Percentiles rank a stretch among this genome's conserved stretches.
phyloP scores from a whole-genome alignment of 805 yeast species.

The Kluyveromyces starmeri region DNA sequence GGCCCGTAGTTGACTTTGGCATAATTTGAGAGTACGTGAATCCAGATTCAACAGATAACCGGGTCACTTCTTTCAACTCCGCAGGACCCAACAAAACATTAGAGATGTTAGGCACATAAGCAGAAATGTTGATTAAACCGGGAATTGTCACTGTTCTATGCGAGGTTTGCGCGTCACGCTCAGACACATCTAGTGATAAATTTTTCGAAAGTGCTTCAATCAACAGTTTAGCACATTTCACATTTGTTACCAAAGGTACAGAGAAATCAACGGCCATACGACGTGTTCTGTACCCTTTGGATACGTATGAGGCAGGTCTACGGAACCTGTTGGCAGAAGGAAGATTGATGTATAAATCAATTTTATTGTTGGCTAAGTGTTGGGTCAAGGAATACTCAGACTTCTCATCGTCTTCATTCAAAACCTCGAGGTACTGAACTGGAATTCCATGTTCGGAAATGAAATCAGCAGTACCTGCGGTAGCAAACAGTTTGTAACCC shows the following conservation, averaged over 20 bases:
- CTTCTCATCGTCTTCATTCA: constrained; percentile 71
- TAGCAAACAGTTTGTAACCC: constrained; percentile 89
- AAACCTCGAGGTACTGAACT: constrained; percentile 87
- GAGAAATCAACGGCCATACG: constrained; percentile 99
- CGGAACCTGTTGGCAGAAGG: constrained; percentile 97
- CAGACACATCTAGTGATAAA: constrained; percentile 53
- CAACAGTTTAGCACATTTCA: constrained; percentile 90
- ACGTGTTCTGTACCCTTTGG: constrained; percentile 95
- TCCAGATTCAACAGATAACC: constrained; percentile 71
- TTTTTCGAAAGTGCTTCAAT: constrained; percentile 87
- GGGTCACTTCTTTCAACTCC: constrained; percentile 60
- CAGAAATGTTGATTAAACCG: constrained; percentile 75
- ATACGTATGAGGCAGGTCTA: constrained; percentile 96
- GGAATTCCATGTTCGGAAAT: constrained; percentile 91
- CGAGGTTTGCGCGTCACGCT: constrained; percentile 84
- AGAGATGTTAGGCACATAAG: constrained; percentile 65
- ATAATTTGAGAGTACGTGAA: constrained; percentile 77
- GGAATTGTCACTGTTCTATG: constrained; percentile 77
- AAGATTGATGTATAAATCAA: constrained; percentile 90
- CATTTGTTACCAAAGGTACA: constrained; percentile 94
- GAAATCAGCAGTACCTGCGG: constrained; percentile 98
- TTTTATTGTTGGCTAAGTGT: constrained; percentile 92
- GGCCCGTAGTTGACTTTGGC: constrained; percentile 58
- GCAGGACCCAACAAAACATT: constrained; percentile 34
- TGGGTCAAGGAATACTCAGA: constrained; percentile 92